These are phyloP conservation scores for Lathyrus oleraceus DNA, from an alignment of 306 rosid species.

Conservation along the genomic window DNA sequence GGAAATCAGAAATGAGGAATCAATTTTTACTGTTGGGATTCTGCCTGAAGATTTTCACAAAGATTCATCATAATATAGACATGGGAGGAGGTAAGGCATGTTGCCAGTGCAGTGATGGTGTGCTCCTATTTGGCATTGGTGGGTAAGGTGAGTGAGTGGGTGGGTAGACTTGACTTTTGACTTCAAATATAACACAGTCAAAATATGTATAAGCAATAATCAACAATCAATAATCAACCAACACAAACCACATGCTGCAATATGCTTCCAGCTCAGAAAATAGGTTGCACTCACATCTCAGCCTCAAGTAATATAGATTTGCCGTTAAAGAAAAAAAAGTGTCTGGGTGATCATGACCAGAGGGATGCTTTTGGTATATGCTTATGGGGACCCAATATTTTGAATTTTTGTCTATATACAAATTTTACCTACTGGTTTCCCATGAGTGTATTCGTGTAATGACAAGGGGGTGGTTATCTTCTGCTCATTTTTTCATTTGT, in stretches of 20 bases:
- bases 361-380: conserved; percentile 20
- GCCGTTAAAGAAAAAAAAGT: conserved; percentile 10
- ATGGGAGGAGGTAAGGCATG: conserved; percentile 42
- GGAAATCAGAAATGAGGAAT: conserved; percentile 51
- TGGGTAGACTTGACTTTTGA: conserved; percentile 41
- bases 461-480: conserved; percentile 30
- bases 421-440: neutral
- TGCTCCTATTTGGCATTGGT: conserved; percentile 41
- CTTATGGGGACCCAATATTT: conserved; percentile 11
- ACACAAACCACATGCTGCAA: conserved; percentile 29
- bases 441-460: conserved; percentile 18
- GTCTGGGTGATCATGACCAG: neutral
- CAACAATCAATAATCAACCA: neutral
- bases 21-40: conserved; percentile 73
- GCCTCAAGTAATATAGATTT: conserved; percentile 13
- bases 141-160: conserved; percentile 37
- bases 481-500: conserved; percentile 28
- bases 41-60: conserved; percentile 68
- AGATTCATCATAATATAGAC: conserved; percentile 46
- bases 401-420: conserved; percentile 29
- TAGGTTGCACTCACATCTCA: conserved; percentile 3
- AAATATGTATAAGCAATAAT: conserved; percentile 13
- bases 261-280: conserved; percentile 28
- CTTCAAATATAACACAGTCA: conserved; percentile 39
- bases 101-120: conserved; percentile 37